Evolutionary conservation across 148 eudicot genomes (phyloP), one percentile per base, ranked within the genome.

Genomic region (Vaccinium vitisidaea): DNA sequence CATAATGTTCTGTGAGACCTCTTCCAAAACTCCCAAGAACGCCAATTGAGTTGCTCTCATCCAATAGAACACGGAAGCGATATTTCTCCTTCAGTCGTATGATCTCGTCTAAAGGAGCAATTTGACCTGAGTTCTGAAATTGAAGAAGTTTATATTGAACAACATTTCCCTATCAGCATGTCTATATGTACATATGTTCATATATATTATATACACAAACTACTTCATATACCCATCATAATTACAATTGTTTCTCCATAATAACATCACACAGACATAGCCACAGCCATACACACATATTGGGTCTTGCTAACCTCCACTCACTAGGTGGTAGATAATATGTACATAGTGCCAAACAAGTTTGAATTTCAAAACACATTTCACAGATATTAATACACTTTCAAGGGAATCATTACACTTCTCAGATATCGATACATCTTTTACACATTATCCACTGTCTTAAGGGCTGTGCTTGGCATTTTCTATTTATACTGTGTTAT

Each of bases 21-120:
- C 93, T 92, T 86, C 98, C 99, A 27, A 93, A 90, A 80, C 84
- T 86, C 76, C 99, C 99, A 85, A 97, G 94, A 56, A 97, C 98
- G 63, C 98, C 99, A 79, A 97, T 85, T 36, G 98, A 97, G 87
- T 97, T 95, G 96, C 98, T 97, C 84, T 97, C 98, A 77, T 97
- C 98, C 86, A 97, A 88, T 71, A 97, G 67, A 67, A 97, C 93
- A 65, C 98, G 99, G 86, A 94, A 95, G 10, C 87, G 91, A 86
- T 94, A 97, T 81, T 91, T 94, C 89, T 97, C 99, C 91, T 97
- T 97, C 85, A 95, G 85, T 75, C 79, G 91, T 81, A 97, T 92
- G 82, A 97, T 95, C 86, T 97, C 98, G 84, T 97, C 98, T 79
- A 97, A 71, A 83, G 96, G 99, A 86, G 99, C 98, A 83, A 95